Base-by-base conservation (phyloP, 2,329 filamentous ascomycete genomes). In the Cladosporium sp. region DNA sequence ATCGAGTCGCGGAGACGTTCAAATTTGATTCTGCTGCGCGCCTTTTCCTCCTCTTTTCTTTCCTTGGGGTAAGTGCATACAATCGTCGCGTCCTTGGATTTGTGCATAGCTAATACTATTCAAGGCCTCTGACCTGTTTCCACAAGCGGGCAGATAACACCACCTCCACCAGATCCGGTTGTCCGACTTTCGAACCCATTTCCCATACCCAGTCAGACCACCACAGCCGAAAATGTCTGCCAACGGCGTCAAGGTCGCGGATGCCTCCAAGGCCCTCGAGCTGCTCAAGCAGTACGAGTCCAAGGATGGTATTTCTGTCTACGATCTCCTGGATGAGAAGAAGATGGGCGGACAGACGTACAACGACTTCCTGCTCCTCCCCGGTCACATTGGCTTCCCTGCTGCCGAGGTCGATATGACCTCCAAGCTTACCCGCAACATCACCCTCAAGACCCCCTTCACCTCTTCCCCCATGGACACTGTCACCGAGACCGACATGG, bases 381-480 rank as follows among this genome's bases (percentile, higher is more conserved):
- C 93, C 53, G 95, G 95, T 69, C 96, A 96, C 77, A 96, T 99
- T 75, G 93, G 92, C 72, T 99, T 99, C 74, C 84, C 93, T 58
- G 93, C 95, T 64, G 89, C 88, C 45, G 87, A 88, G 57, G 93
- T 97, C 59, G 75, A 75, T 43, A 85, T 99, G 55, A 93, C 97
- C 63, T 89, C 92, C 30, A 89, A 89, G 53, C 80, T 99, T 64
- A 99, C 93, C 61, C 96, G 95, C 82, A 85, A 89, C 66, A 95
- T 99, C 73, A 84, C 88, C 30, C 80, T 99, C 69, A 99, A 96
- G 82, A 95, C 91, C 6, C 93, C 93, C 54, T 91, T 99, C 66
- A 83, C 97, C 59, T 99, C 93, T 41, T 97, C 93, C 34, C 93
- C 95, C 65, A 99, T 99, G 93, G 93, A 99, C 77, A 99, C 93